Conservation (phyloP, 305 asterid species). For the Fraxinus xanthoxyloides region DNA sequence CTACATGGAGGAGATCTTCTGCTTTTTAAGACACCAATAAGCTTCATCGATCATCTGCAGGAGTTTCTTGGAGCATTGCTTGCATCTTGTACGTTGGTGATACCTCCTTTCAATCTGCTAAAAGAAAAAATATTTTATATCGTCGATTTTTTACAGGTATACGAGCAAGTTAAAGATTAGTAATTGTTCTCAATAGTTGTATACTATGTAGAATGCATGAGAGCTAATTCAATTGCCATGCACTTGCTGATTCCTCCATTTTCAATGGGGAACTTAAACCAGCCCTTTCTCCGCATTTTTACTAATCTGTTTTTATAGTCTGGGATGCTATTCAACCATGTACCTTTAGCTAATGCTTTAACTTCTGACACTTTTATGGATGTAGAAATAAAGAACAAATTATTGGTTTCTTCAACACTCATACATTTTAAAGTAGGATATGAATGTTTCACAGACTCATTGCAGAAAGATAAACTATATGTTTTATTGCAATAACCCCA, state of each 20-base stretch:
- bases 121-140: slow-evolving; percentile 37
- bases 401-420: background rate
- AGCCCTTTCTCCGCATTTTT: background rate
- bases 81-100: slow-evolving; percentile 69
- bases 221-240: slow-evolving; percentile 12
- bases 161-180: background rate
- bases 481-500: background rate
- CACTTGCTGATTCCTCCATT: background rate
- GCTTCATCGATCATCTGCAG: slow-evolving; percentile 92
- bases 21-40: slow-evolving; percentile 80
- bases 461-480: background rate
- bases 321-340: slow-evolving; percentile 2
- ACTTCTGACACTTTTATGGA: background rate
- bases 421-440: background rate
- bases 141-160: slow-evolving; percentile 42
- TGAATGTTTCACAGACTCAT: background rate
- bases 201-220: background rate
- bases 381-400: background rate
- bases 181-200: background rate
- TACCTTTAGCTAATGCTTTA: background rate
- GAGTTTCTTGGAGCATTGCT: slow-evolving; percentile 84
- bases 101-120: slow-evolving; percentile 49
- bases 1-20: slow-evolving; percentile 54
- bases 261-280: background rate
- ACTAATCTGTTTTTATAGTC: slow-evolving; percentile 1